Base-by-base conservation (phyloP, 176 grass and related monocot species). In the Elaeis guineensis region DNA sequence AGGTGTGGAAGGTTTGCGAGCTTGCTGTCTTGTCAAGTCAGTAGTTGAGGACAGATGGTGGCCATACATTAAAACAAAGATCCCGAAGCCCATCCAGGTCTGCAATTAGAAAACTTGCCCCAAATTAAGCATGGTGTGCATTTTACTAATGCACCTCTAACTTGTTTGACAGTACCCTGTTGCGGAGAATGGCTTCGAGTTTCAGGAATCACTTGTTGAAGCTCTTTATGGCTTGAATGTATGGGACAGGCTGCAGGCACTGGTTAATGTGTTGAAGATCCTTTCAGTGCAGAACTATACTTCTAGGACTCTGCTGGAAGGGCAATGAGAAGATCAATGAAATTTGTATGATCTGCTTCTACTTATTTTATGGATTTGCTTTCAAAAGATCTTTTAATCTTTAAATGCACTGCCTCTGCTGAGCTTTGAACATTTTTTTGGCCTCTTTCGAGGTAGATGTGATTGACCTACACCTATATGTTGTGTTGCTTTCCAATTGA, bases 31-130 rank as follows among this genome's bases (percentile, higher is more conserved):
- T 60, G 69, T 97, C 15, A 97, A 97, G 65, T 78, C 87, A 48
- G 87, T 97, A 6, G 93, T 97, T 19, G 87, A 91, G 78, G 93
- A 97, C 63, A 91, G 81, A 61, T 97, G 85, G 57, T 97, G 93
- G 93, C 93, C 93, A 35, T 97, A 85, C 29, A 75, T 97, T 25
- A 91, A 85, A 66, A 97, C 93, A 26, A 78, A 76, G 73, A 91
- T 97, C 51, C 93, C 93, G 0, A 97, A 92, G 52, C 93, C 93
- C 55, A 97, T 97, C 68, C 93, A 97, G 87, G 93, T 97, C n/a
- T 70, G 29, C 20, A 65, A 63, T 39, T 62, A 14, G 11, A 44
- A 12, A 44, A 44, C 35, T 44, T 44, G 35, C 35, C 35, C 2
- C 11, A 49, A 64, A 51, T 32, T 17, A 35, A 22, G 21, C 19